These are phyloP conservation scores for Marvania coccoides DNA, from an alignment of 139 green algal genomes.

Conservation along the genomic window DNA sequence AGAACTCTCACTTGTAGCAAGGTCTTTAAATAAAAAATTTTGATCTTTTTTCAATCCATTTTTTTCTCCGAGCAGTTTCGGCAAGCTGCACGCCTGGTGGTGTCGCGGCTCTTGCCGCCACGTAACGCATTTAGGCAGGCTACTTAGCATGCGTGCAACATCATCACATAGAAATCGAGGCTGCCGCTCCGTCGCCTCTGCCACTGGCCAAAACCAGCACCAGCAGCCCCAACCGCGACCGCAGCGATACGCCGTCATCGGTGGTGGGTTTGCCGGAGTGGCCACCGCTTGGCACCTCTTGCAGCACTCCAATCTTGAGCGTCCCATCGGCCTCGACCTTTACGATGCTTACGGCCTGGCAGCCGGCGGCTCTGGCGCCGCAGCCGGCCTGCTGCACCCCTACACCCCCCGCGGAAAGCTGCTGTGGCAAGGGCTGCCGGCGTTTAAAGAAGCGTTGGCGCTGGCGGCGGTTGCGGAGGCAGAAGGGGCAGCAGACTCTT, in stretches of 20 bases:
- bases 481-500: slow-evolving; percentile 8
- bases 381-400: slow-evolving; percentile 85
- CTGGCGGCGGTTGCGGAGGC: slow-evolving; percentile 40
- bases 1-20: too few species aligned
- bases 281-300: slow-evolving; percentile 64
- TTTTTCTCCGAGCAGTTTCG: too few species aligned
- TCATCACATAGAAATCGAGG: too few species aligned
- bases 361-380: slow-evolving; percentile 72
- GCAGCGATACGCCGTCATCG: slow-evolving; percentile 57
- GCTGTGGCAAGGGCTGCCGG: slow-evolving; percentile 46
- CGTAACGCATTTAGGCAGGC: too few species aligned
- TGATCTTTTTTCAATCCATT: too few species aligned
- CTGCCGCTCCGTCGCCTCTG: too few species aligned
- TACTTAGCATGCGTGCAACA: too few species aligned
- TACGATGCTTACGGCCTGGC: slow-evolving; percentile 71
- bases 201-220: too few species aligned
- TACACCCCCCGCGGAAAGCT: slow-evolving; percentile 68
- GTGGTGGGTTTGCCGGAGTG: slow-evolving; percentile 72
- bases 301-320: neutral
- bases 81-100: too few species aligned
- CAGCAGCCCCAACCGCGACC: too few species aligned
- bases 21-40: too few species aligned
- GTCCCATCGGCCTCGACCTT: slow-evolving; percentile 56
- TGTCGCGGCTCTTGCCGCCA: too few species aligned
- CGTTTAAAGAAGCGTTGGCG: slow-evolving; percentile 29